Base-by-base conservation (phyloP, 2,329 filamentous ascomycete genomes). In the Phaeosphaeriaceae sp. region DNA sequence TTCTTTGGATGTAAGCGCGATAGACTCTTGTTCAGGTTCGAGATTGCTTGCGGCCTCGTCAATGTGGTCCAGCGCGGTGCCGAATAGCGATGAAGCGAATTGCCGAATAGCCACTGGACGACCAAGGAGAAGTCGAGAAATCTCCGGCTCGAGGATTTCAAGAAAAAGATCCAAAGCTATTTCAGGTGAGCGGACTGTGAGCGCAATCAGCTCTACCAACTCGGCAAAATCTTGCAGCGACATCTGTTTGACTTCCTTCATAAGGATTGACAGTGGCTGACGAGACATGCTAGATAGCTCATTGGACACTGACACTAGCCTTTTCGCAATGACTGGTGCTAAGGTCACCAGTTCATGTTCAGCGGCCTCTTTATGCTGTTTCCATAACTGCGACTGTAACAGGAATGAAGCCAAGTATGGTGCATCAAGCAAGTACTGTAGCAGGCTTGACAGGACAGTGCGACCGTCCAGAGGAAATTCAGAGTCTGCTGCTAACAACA, bases 11-110 rank as follows among this genome's bases (percentile, higher is more conserved):
- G 33, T 17, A 19, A 70, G 54, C 25, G 54, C 48, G 17, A 70
- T 42, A 13, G 53, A 50, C 25, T 63, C 63, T 45, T 36, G 52
- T 42, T 62, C 53, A 3, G 52, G 19, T 27, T 61, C 61, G 13
- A 25, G 20, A 56, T 41, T 47, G 15, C 64, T 62, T 25, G 57
- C 58, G 1, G 72, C 73, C 58, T 80, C 76, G 21, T 77, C 75
- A 15, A 80, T 71, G 53, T 81, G 78, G 51, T 81, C 77, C 7
- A 81, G 22, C 1, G 77, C 78, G 36, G 81, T 76, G 1, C 73
- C 76, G 33, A 74, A 73, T 9, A 76, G 41, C 42, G 74, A 77
- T 7, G 64, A 66, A 1, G 77, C 61, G 41, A 80, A 74, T 57
- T 76, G 68, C 1, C 58, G 58, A 7, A 71, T 57, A 6, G 73